Percentiles rank a stretch among this genome's conserved stretches.
These are phyloP conservation scores for Polyporus tsugae DNA, from an alignment of 1,284 basidiomycete genomes.

Conservation along the genomic window DNA sequence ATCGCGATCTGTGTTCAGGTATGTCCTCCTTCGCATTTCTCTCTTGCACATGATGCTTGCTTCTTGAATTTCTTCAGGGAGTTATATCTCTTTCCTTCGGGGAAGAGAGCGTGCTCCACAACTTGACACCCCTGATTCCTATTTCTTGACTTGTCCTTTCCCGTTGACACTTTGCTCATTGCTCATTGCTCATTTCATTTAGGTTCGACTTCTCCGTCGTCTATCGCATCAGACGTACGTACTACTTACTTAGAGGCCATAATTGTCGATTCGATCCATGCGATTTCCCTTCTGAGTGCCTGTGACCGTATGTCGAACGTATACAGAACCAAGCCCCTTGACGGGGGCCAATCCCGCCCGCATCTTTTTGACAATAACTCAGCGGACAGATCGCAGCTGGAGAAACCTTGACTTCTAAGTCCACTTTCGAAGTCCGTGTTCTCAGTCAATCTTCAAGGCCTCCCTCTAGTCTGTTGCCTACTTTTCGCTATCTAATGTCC, in stretches of 20 bases:
- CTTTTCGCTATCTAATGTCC: no score
- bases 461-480: no score
- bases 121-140: slow-evolving; percentile 58
- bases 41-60: slow-evolving; percentile 36
- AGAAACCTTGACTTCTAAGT: no score
- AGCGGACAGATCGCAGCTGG: no score
- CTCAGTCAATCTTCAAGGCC: no score
- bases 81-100: slow-evolving; percentile 57
- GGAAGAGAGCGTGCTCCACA: slow-evolving; percentile 73
- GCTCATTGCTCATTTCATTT: neutral
- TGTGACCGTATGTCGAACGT: neutral
- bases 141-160: neutral
- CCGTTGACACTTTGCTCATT: neutral
- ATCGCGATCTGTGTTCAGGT: slow-evolving; percentile 5
- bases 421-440: no score
- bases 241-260: neutral
- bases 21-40: neutral
- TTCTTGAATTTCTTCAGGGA: slow-evolving; percentile 88
- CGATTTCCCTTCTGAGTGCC: neutral
- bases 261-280: neutral
- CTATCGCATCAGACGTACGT: neutral
- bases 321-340: no score
- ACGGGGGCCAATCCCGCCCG: no score
- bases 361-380: no score
- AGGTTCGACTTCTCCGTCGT: neutral